A percentile compares a stretch with the other conserved stretches of the same genome.
Conservation (phyloP, 495 filamentous ascomycete genomes). For the Aspergillus affinis region DNA sequence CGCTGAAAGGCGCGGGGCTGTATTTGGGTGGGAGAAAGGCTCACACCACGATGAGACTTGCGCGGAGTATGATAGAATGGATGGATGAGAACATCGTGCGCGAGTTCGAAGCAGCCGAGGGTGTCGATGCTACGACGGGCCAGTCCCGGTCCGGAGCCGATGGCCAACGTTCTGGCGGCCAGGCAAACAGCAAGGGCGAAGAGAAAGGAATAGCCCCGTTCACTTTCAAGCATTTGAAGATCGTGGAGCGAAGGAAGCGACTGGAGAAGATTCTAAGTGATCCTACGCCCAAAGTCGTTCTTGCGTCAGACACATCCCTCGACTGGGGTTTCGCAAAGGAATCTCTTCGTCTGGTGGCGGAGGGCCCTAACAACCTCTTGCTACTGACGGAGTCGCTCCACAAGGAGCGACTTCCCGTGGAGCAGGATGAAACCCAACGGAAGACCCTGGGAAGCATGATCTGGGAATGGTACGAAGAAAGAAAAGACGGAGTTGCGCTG, state of each 20-base stretch:
- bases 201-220: constrained; percentile 70
- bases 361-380: constrained; percentile 75
- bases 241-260: constrained; percentile 74
- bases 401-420: constrained; percentile 40
- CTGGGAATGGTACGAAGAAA: constrained; percentile 73
- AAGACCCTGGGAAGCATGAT: constrained; percentile 56
- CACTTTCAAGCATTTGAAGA: constrained; percentile 80
- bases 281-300: constrained; percentile 67
- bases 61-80: constrained; percentile 97
- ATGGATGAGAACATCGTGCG: constrained; percentile 93
- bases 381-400: constrained; percentile 72
- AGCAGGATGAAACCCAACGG: constrained; percentile 30
- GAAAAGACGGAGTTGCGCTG: constrained; percentile 59
- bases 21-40: constrained; percentile 82
- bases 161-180: constrained; percentile 33
- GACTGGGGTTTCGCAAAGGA: constrained; percentile 96
- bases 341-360: constrained; percentile 70
- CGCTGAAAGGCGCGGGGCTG: constrained; percentile 66
- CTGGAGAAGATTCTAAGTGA: constrained; percentile 61
- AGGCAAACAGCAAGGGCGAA: constrained; percentile 35
- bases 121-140: constrained; percentile 44
- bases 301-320: constrained; percentile 85
- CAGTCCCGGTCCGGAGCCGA: constrained; percentile 41
- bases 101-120: constrained; percentile 81
- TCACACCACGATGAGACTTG: constrained; percentile 79